These are phyloP conservation scores for Agaricales sp. DNA, from an alignment of 1,284 basidiomycete species.

Conservation along the genomic window DNA sequence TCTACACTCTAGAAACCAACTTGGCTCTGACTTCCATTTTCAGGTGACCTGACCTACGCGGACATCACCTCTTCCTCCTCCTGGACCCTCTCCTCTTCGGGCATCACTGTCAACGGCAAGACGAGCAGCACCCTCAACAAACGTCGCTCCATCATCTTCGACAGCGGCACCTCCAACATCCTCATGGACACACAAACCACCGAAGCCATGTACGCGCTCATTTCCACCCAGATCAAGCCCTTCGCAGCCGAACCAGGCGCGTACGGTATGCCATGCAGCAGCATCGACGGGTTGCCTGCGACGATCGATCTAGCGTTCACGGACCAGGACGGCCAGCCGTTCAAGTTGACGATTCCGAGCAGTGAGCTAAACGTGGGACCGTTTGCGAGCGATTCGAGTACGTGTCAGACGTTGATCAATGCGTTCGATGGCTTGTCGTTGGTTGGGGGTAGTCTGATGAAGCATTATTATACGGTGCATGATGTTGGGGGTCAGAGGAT, in stretches of 20 bases:
- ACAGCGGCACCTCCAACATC: conserved; percentile 30
- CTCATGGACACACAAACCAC: conserved; percentile 21
- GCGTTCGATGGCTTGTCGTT: conserved; percentile 23
- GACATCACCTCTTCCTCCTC: conserved; percentile 7
- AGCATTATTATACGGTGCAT: conserved; percentile 30
- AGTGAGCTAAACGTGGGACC: conserved; percentile 31
- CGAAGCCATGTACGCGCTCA: conserved; percentile 28
- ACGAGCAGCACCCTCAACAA: conserved; percentile 20
- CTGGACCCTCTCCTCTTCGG: conserved; percentile 21
- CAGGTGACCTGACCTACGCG: not conserved
- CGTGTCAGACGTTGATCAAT: conserved; percentile 33
- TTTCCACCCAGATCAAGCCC: conserved; percentile 30
- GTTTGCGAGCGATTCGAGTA: conserved; percentile 22
- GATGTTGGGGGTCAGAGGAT: conserved; percentile 20
- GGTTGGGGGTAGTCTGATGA: conserved; percentile 26
- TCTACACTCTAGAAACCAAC: conserved; percentile 5
- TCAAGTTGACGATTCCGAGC: conserved; percentile 31
- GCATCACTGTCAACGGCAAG: conserved; percentile 28
- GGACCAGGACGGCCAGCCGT: conserved; percentile 19
- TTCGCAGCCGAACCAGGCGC: conserved; percentile 24
- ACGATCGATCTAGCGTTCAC: conserved; percentile 27
- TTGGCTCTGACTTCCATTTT: conserved; percentile 13
- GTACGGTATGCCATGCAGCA: conserved; percentile 27
- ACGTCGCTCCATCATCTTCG: conserved; percentile 26
- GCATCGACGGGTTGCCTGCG: conserved; percentile 24